Evolutionary conservation across 768 basidiomycete species (phyloP).

Genomic region (Tylopilus sp.): DNA sequence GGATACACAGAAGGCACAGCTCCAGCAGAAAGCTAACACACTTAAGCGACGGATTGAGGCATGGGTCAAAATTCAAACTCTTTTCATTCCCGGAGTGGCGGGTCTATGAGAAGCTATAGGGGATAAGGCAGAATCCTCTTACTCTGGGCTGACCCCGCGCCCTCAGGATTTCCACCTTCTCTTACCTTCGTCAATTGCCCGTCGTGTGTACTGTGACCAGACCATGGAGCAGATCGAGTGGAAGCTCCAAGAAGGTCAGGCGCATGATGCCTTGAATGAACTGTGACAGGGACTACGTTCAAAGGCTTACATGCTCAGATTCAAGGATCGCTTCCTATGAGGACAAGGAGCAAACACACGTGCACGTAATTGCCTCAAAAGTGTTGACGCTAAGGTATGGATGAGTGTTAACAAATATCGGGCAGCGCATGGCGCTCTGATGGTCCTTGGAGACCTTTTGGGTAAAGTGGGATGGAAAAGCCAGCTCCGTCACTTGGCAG

Average conservation of each 20-base stretch:
- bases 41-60: not conserved
- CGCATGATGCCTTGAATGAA: not conserved
- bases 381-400: not conserved
- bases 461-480: not conserved
- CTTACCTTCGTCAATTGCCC: not conserved
- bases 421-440: not conserved
- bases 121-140: too few species aligned
- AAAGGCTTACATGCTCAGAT: too few species aligned
- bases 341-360: not conserved
- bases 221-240: not conserved
- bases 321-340: not conserved
- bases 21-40: not conserved
- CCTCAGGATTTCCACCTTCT: not conserved
- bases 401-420: not conserved
- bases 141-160: not conserved
- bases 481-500: not conserved
- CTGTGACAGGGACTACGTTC: not conserved
- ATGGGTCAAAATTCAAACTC: not conserved
- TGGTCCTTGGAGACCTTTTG: not conserved
- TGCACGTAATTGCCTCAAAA: not conserved
- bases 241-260: not conserved
- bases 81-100: not conserved
- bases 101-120: not conserved
- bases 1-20: slow-evolving; percentile 16
- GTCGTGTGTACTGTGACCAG: not conserved